Base-by-base conservation (phyloP, 1,139 yeast genomes). In the Geotrichum restrictum region DNA sequence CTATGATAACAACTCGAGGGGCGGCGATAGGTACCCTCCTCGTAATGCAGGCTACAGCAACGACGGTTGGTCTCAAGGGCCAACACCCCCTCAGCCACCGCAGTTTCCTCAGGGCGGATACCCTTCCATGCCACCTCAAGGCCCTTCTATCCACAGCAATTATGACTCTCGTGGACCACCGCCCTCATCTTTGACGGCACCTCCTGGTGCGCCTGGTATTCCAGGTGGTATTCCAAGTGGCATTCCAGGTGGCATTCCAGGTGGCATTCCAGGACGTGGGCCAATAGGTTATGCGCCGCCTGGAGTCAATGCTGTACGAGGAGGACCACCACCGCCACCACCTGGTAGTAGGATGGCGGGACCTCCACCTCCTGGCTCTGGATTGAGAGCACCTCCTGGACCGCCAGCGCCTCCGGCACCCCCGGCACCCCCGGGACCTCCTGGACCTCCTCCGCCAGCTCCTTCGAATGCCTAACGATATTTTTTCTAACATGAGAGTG, bases 241-340 rank as follows among this genome's bases (percentile, higher is more conserved):
- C 8, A 10, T 51, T 21, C 47, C 62, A 34, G 38, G 51, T 22
- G 47, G 53, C 3, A 56, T 62, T 19, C 59, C 63, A 3, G 62
- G 61, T 14, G 61, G 64, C 3, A 65, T 68, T 7, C 68, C 69
- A 7, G 69, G 67, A 1, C 56, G 62, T 27, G 54, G 59, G 3
- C 61, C 60, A 29, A 24, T 24, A 24, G 29, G 29, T 5, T 24
- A 5, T 24, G 29, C 29, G 8, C 62, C 66, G 11, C 59, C 59
- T 21, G 62, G 55, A 6, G 21, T 36, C 8, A 24, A 8, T 10
- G 3, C 18, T 6, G 36, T 11, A 4, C 21, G 39, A 3, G 13
- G 21, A 16, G 49, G 42, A 21, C 45, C 54, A 3, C 58, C 63
- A 18, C 67, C 68, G 1, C 64, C 54, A 33, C 52, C 59, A 21